Base-by-base conservation (phyloP, 108 stramenopile species). In the Licmophora abbreviata region DNA sequence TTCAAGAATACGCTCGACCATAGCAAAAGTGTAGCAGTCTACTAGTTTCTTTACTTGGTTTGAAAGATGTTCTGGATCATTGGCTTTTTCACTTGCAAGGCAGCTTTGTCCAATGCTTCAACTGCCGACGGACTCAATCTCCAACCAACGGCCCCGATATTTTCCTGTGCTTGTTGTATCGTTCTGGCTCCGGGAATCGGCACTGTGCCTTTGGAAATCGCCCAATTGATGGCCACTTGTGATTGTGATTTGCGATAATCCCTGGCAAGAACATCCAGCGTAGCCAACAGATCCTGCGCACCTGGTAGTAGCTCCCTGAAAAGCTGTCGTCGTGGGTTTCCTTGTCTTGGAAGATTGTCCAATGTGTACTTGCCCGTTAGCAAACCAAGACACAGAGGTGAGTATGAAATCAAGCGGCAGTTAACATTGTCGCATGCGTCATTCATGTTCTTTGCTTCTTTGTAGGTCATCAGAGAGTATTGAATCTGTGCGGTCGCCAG, bases 211-310 rank as follows among this genome's bases (percentile, higher is more conserved):
- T 89, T 88, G 59, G 79, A 74, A 26, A 87, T 71, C n/a, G 77
- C 77, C 92, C 92, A 93, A 56, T 93, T 93, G 44, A 93, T 85
- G 21, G 88, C 92, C 7, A 93, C 81, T 71, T 93, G 92, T 11
- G 85, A 66, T 56, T 69, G 76, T 7, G 81, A 75, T 44, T 87
- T 89, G 14, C 63, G 71, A 44, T 71, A 67, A 22, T 81, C 81
- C 25, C 60, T 54, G 12, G 83, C 87, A 12, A 93, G 61, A 26
- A 66, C 85, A 28, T 69, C 54, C 20, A 93, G 57, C 14, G 84
- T 83, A 21, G 53, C 46, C 27, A 90, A 63, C n/a, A 90, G 59
- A 26, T 43, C 62, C 42, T 66, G 64, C 0, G 83, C 81, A 38
- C 81, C 81, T 9, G 83, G 83, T 31, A 90, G 66, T 11, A 90